These are phyloP conservation scores for Thelephora terrestris DNA, from an alignment of 1,284 basidiomycete species.

Conservation along the genomic window DNA sequence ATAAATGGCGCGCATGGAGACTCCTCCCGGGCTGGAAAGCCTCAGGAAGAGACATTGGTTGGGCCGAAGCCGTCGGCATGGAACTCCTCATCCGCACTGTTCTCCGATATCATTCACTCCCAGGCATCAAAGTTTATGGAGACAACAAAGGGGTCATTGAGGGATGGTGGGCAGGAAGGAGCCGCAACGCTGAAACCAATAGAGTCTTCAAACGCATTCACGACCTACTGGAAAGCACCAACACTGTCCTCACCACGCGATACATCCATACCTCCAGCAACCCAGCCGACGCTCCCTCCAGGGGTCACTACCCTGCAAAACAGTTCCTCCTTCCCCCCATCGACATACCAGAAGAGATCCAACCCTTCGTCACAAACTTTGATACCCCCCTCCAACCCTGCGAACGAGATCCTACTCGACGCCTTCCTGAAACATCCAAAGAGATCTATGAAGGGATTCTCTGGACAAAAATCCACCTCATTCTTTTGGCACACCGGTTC, in stretches of 20 bases:
- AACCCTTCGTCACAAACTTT: conserved; percentile 21
- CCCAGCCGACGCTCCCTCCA: conserved; percentile 31
- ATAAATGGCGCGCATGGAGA: conserved; percentile 26
- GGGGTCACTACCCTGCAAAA: conserved; percentile 20
- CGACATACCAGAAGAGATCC: conserved; percentile 17
- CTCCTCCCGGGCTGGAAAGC: too few species aligned
- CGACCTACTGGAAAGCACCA: neutral
- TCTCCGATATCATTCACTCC: too few species aligned
- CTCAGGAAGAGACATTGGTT: conserved; percentile 21
- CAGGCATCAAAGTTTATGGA: conserved; percentile 13
- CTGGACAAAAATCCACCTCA: too few species aligned
- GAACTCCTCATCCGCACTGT: conserved; percentile 23
- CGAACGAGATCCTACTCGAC: too few species aligned
- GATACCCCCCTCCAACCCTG: too few species aligned
- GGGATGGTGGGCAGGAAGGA: conserved; percentile 16
- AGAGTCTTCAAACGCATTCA: too few species aligned
- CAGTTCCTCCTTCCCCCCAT: conserved; percentile 24
- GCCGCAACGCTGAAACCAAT: conserved; percentile 15
- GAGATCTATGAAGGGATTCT: too few species aligned
- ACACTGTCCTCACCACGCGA: conserved; percentile 2
- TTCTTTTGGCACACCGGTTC: too few species aligned
- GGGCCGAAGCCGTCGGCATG: conserved; percentile 24
- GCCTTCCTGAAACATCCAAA: too few species aligned
- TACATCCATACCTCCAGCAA: conserved; percentile 23
- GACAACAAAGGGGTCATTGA: conserved; percentile 22